Percentiles rank a stretch among this genome's conserved stretches.
phyloP scores from a whole-genome alignment of 257 asterid genomes.

The Solanum lignicaule region DNA sequence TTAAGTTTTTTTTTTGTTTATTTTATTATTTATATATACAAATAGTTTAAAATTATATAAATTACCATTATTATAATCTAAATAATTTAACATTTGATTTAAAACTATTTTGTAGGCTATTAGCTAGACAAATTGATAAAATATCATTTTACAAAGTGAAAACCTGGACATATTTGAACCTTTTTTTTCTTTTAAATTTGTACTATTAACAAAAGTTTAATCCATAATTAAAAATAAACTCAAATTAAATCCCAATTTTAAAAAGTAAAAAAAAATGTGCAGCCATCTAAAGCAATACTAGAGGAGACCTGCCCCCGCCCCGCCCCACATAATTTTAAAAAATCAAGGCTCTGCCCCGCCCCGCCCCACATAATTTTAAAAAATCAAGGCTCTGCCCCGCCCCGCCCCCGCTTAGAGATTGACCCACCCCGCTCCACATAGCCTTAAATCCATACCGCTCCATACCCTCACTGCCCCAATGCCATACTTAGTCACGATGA shows the following conservation, averaged over 20 bases:
- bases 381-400: not conserved
- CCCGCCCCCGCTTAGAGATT: not conserved
- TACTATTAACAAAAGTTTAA: not conserved
- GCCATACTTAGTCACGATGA: not conserved
- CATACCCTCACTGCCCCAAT: not conserved
- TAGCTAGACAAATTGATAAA: not conserved
- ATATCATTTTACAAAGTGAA: not conserved
- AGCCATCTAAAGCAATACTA: not conserved
- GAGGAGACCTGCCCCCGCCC: not conserved
- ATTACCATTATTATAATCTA: not conserved
- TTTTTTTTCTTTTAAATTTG: too few relatives aligned
- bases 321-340: too few relatives aligned
- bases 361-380: too few relatives aligned
- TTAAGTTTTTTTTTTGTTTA: too few relatives aligned
- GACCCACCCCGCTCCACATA: not conserved
- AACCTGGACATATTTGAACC: not conserved
- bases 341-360: not conserved
- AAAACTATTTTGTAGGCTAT: not conserved
- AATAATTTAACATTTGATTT: not conserved
- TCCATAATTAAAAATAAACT: not conserved
- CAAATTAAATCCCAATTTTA: not conserved
- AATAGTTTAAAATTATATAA: too few relatives aligned
- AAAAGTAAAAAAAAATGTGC: not conserved
- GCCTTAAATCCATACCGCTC: not conserved
- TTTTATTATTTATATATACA: too few relatives aligned